Conservation (phyloP, 495 filamentous ascomycete species). For the Platismatia glauca region DNA sequence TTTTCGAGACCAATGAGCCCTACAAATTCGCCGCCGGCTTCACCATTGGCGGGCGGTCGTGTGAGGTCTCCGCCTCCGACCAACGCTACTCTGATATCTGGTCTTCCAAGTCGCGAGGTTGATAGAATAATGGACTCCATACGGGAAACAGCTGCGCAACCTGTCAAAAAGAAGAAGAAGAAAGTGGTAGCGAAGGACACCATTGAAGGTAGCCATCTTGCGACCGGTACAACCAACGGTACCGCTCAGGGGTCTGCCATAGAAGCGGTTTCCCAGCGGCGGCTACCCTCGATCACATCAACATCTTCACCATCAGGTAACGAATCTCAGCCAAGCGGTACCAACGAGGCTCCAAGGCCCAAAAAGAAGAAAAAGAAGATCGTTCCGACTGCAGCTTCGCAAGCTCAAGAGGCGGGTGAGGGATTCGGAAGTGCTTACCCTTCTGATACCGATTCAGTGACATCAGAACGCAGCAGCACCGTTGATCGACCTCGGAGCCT, state of each 20-base stretch:
- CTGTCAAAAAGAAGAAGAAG: conserved; percentile 50
- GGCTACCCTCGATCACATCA: conserved; percentile 1
- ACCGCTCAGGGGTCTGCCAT: conserved; percentile 33
- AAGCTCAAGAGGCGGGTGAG: conserved; percentile 10
- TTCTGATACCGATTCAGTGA: conserved; percentile 28
- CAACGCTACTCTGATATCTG: conserved; percentile 19
- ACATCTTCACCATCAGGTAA: conserved; percentile 19
- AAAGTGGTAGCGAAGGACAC: conserved; percentile 31
- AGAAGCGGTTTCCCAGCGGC: conserved; percentile 8
- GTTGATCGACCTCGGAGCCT: conserved; percentile 20
- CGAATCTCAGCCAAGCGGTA: conserved; percentile 19
- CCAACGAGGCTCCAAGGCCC: conserved; percentile 11
- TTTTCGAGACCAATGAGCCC: conserved; percentile 73
- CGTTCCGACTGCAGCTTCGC: not conserved
- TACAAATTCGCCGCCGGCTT: conserved; percentile 32
- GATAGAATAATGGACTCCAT: conserved; percentile 31
- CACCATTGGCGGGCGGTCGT: conserved; percentile 25
- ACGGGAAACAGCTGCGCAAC: conserved; percentile 39
- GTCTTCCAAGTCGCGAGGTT: conserved; percentile 26
- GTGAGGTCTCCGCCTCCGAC: conserved; percentile 31
- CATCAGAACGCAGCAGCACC: conserved; percentile 24
- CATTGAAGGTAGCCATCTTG: conserved; percentile 39
- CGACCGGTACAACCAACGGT: conserved; percentile 28
- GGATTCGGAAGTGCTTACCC: conserved; percentile 21
- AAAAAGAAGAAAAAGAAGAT: conserved; percentile 28